Evolutionary conservation across 257 asterid genomes (phyloP).

Genomic region (Fraxinus quadrangulata): DNA sequence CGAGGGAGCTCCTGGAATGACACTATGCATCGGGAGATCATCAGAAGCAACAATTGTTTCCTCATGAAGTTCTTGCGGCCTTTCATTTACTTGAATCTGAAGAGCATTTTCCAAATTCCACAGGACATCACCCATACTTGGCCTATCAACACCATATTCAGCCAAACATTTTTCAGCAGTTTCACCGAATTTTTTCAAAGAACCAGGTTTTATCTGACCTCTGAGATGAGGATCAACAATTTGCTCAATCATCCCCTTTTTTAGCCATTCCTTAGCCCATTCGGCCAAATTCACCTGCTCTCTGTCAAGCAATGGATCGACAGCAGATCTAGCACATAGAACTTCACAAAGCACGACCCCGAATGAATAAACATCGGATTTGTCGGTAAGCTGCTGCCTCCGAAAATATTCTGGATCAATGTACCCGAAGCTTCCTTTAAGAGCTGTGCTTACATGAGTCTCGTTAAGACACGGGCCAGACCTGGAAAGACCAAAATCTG

Average conservation of each 20-base stretch:
- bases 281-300: slow-evolving; percentile 20
- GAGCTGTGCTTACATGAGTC: slow-evolving; percentile 22
- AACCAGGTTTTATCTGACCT: slow-evolving; percentile 7
- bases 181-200: slow-evolving; percentile 1
- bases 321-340: slow-evolving; percentile 18
- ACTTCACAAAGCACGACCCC: slow-evolving; percentile 23
- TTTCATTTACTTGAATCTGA: slow-evolving; percentile 5
- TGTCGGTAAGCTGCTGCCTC: slow-evolving; percentile 13
- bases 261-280: slow-evolving; percentile 5
- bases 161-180: slow-evolving; percentile 22
- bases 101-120: slow-evolving; percentile 25
- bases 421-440: slow-evolving; percentile 21
- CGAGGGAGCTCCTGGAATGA: not conserved
- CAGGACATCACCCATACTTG: slow-evolving; percentile 19
- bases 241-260: slow-evolving; percentile 9
- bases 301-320: slow-evolving; percentile 8
- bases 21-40: not conserved
- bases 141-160: slow-evolving; percentile 20
- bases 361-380: slow-evolving; percentile 1
- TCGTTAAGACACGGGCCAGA: slow-evolving; percentile 17
- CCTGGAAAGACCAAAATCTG: slow-evolving; percentile 21
- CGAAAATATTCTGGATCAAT: slow-evolving; percentile 20
- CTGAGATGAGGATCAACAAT: slow-evolving; percentile 16
- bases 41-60: not conserved
- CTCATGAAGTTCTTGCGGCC: not conserved